Conservation (phyloP, 768 basidiomycete species). For the Mycena metata region DNA sequence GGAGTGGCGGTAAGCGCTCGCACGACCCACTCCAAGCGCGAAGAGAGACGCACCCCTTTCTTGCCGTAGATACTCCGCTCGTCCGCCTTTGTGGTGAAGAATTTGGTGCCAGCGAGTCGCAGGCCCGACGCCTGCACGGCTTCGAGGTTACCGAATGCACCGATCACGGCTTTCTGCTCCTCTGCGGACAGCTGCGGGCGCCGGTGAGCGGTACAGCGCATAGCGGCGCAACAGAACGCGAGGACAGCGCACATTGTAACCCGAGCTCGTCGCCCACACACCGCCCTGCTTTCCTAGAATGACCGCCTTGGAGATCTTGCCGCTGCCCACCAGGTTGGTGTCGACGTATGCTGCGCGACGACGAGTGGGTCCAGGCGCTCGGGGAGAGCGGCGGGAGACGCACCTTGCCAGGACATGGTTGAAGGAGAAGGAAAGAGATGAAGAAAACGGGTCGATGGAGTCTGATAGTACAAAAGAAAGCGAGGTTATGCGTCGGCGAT, state of each 20-base stretch:
- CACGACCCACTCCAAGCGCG: conserved; percentile 1
- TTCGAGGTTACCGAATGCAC: conserved; percentile 58
- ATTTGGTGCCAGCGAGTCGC: conserved; percentile 78
- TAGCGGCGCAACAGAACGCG: no score
- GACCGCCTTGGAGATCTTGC: conserved; percentile 82
- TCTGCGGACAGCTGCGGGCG: conserved; percentile 66
- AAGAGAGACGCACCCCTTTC: conserved; percentile 70
- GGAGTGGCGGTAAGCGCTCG: conserved; percentile 9
- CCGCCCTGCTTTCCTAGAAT: conserved; percentile 82
- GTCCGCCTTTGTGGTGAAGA: conserved; percentile 69
- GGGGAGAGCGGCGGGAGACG: not conserved
- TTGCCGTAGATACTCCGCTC: conserved; percentile 77
- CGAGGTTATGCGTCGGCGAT: conserved; percentile 22
- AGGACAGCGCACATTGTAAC: conserved; percentile 66
- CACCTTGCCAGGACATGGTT: conserved; percentile 40
- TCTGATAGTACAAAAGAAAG: conserved; percentile 33
- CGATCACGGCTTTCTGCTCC: conserved; percentile 73
- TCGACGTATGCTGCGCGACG: conserved; percentile 80
- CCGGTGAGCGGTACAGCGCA: conserved; percentile 12
- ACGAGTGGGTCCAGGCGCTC: not conserved
- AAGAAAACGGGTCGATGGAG: conserved; percentile 30
- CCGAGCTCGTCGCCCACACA: conserved; percentile 77
- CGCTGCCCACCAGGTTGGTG: conserved; percentile 79
- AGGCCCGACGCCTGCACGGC: conserved; percentile 70
- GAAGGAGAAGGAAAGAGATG: conserved; percentile 18